Evolutionary conservation across 1,284 basidiomycete species (phyloP).

Genomic region (Leccinum subfulvum): DNA sequence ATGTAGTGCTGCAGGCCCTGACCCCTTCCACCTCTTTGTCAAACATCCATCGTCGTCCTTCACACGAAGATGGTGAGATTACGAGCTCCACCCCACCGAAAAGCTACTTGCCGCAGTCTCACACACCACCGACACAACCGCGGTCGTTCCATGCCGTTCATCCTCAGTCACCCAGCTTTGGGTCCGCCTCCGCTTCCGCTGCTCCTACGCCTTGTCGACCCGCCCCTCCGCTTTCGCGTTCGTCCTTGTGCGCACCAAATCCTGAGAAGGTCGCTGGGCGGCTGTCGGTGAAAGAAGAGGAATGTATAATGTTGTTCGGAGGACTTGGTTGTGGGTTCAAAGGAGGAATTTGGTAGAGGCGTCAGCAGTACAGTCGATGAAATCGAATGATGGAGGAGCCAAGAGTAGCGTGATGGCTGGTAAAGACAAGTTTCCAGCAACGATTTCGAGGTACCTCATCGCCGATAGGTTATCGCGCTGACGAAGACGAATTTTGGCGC

Average conservation of each 20-base stretch:
- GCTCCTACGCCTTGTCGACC: constrained; percentile 28
- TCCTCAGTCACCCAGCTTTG: constrained; percentile 27
- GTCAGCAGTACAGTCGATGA: too few relatives aligned
- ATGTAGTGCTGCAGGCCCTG: constrained; percentile 2
- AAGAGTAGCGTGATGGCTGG: too few relatives aligned
- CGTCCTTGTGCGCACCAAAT: constrained; percentile 17
- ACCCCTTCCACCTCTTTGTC: constrained; percentile 4
- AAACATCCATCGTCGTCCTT: constrained; percentile 27
- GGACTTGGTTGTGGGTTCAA: too few relatives aligned
- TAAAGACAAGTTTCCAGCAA: too few relatives aligned
- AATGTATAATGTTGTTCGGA: too few relatives aligned
- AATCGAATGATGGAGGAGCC: too few relatives aligned
- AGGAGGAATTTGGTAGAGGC: too few relatives aligned
- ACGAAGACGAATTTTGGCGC: too few relatives aligned
- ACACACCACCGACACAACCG: constrained; percentile 47
- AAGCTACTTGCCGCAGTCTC: constrained; percentile 36
- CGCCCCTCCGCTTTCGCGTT: constrained; percentile 27
- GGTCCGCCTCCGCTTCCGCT: constrained; percentile 23
- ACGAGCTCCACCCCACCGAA: constrained; percentile 37
- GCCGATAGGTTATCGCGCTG: too few relatives aligned
- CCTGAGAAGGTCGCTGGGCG: too few relatives aligned
- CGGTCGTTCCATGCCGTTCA: constrained; percentile 40
- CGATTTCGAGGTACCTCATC: too few relatives aligned
- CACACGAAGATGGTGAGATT: constrained; percentile 50
- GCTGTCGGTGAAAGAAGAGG: too few relatives aligned